These are phyloP conservation scores for Anisodus acutangulus DNA, from an alignment of 257 asterid species.

Conservation along the genomic window DNA sequence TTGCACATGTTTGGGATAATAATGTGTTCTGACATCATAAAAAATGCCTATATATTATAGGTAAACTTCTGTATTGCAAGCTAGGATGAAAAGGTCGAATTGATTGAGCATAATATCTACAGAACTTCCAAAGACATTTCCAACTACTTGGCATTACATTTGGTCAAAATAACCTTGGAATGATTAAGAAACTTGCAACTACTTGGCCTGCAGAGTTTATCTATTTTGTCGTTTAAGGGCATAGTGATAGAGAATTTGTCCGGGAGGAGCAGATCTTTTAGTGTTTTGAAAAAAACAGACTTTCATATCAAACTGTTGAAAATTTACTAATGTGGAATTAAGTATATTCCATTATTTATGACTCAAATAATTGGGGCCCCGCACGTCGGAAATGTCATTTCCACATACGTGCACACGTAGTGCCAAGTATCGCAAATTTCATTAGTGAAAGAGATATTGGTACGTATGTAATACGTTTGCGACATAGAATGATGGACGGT, in stretches of 20 bases:
- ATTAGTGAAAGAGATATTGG: no score
- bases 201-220: neutral
- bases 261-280: neutral
- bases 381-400: no score
- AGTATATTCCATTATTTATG: no score
- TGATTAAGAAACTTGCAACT: neutral
- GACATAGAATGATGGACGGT: no score
- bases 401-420: no score
- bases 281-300: neutral
- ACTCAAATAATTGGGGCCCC: no score
- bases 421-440: no score
- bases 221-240: neutral
- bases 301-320: no score
- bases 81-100: no score
- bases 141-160: neutral
- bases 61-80: neutral
- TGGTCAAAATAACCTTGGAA: no score
- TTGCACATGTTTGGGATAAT: conserved; percentile 67
- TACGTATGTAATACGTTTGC: no score
- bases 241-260: neutral
- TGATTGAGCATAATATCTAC: neutral
- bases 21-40: neutral
- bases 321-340: no score
- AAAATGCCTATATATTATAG: neutral
- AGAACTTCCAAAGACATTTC: neutral